phyloP scores from a whole-genome alignment of 441 rosid genomes.

The Hypseocharis bilobata region DNA sequence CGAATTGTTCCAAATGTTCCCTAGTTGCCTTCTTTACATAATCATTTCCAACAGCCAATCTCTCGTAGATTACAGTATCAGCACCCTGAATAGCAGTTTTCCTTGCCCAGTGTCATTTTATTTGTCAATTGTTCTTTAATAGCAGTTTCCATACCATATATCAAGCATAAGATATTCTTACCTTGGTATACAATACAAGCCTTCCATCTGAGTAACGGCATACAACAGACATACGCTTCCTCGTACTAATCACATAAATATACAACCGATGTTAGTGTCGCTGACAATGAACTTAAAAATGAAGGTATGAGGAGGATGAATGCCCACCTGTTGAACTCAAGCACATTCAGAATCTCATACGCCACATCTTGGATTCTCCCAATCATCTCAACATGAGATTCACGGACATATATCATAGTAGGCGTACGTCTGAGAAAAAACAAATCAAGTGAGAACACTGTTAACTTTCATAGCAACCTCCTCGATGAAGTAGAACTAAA shows the following conservation, averaged over 20 bases:
- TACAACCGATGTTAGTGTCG: conserved; percentile 22
- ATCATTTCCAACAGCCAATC: conserved; percentile 63
- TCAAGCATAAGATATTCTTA: conserved; percentile 29
- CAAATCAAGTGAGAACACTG: conserved; percentile 3
- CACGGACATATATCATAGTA: conserved; percentile 81
- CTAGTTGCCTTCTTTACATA: conserved; percentile 53
- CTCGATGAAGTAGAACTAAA: conserved; percentile 10
- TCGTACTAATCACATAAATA: conserved; percentile 51
- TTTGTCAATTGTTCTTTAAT: not conserved
- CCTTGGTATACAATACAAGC: conserved; percentile 94
- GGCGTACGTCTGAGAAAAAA: conserved; percentile 80
- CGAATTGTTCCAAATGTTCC: conserved; percentile 77
- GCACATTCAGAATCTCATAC: conserved; percentile 92
- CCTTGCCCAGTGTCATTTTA: conserved; percentile 10
- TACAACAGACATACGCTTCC: conserved; percentile 98
- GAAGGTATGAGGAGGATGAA: conserved; percentile 10
- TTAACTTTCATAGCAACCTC: not conserved
- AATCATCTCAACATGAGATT: conserved; percentile 88
- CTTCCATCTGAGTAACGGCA: conserved; percentile 88
- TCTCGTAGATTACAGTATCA: conserved; percentile 63
- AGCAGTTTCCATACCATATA: conserved; percentile 10
- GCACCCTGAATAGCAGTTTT: conserved; percentile 70
- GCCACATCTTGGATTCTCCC: conserved; percentile 72
- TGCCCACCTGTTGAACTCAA: conserved; percentile 87
- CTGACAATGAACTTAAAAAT: conserved; percentile 19